Evolutionary conservation across 345 rosid species (phyloP).

Genomic region (Populus davidiana): DNA sequence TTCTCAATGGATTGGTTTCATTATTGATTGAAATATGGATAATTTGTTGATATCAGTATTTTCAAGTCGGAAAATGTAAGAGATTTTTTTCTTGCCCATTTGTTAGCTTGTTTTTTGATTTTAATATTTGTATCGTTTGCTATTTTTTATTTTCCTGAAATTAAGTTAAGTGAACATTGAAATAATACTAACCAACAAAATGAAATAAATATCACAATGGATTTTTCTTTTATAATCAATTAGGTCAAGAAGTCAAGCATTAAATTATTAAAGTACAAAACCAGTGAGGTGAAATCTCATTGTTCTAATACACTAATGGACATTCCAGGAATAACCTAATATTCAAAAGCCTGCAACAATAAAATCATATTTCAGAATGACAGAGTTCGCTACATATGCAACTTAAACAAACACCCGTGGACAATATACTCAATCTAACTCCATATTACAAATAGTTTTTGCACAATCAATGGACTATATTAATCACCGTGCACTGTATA

Average conservation of each 20-base stretch:
- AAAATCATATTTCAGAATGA: slow-evolving; percentile 21
- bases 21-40: too few species aligned
- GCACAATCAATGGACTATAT: background rate
- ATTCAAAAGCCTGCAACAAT: slow-evolving; percentile 68
- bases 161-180: too few species aligned
- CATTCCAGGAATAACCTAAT: slow-evolving; percentile 84
- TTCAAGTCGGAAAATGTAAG: too few species aligned
- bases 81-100: too few species aligned
- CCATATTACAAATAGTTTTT: background rate
- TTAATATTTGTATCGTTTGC: too few species aligned
- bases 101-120: too few species aligned
- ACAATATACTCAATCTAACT: background rate
- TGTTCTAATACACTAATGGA: slow-evolving; percentile 75
- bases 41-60: too few species aligned
- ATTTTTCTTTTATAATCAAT: too few species aligned
- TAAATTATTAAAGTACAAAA: background rate
- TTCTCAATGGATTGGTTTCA: too few species aligned
- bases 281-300: slow-evolving; percentile 43
- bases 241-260: background rate
- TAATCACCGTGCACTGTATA: background rate
- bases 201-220: too few species aligned
- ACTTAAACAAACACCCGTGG: background rate
- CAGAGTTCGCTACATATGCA: background rate
- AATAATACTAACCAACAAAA: too few species aligned
- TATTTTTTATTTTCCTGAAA: too few species aligned